Conservation (phyloP, 1,284 basidiomycete genomes). For the Ustilago loliicola region DNA sequence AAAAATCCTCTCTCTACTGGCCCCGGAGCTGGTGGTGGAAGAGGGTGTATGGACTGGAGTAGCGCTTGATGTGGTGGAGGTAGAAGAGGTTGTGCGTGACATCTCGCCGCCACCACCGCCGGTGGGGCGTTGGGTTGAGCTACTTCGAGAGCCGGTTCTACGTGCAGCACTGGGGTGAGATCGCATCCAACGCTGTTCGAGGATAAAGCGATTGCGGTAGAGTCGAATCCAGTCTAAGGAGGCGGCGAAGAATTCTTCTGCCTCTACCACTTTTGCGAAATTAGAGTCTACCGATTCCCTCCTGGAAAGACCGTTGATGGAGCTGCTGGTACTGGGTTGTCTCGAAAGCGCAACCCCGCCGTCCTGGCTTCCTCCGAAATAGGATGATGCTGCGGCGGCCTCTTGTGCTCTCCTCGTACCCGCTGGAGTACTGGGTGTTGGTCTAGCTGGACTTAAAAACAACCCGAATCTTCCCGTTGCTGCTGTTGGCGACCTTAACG, state of each 20-base stretch:
- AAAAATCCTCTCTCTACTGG: conserved; percentile 12
- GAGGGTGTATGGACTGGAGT: not conserved
- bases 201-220: conserved; percentile 32
- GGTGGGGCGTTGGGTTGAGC: not conserved
- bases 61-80: not conserved
- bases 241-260: conserved; percentile 45
- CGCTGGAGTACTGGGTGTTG: conserved; percentile 31
- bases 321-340: conserved; percentile 20
- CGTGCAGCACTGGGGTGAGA: conserved; percentile 1
- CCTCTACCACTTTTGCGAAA: conserved; percentile 31
- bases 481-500: conserved; percentile 40
- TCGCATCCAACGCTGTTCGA: conserved; percentile 49
- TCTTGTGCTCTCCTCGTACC: conserved; percentile 40
- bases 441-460: conserved; percentile 37
- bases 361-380: conserved; percentile 15
- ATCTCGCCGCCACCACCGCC: conserved; percentile 8
- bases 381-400: conserved; percentile 16
- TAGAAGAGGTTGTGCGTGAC: conserved; percentile 13
- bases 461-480: conserved; percentile 41
- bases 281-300: conserved; percentile 20
- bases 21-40: no score
- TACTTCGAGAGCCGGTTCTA: conserved; percentile 1
- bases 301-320: conserved; percentile 5
- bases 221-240: conserved; percentile 42
- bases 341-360: conserved; percentile 11